Evolutionary conservation across 176 grass and related monocot genomes (phyloP).

Genomic region (Lolium multiflorum): DNA sequence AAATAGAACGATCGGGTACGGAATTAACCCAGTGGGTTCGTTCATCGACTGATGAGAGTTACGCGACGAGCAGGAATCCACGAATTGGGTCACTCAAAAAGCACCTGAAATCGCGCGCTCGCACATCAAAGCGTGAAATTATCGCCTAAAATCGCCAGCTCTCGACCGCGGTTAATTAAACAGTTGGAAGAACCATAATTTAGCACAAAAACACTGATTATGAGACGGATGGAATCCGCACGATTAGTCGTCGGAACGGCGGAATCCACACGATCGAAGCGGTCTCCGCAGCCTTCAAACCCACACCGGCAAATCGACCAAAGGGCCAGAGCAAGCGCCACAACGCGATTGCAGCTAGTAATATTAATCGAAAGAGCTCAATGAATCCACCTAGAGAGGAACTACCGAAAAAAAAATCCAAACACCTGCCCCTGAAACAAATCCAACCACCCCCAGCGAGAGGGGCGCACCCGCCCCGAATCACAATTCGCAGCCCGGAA

Average conservation of each 20-base stretch:
- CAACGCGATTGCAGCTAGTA: background rate
- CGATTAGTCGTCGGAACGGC: background rate
- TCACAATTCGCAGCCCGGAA: slow-evolving; percentile 22
- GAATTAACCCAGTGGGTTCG: slow-evolving; percentile 8
- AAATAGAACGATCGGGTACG: background rate
- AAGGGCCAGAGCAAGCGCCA: background rate
- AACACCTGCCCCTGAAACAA: slow-evolving; percentile 22
- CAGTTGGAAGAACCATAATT: slow-evolving; percentile 24
- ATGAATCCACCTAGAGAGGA: background rate
- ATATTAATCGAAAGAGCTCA: slow-evolving; percentile 32
- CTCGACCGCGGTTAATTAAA: slow-evolving; percentile 19
- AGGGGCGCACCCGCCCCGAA: background rate
- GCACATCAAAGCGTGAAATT: slow-evolving; percentile 14
- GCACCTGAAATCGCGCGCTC: background rate
- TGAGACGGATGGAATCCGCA: slow-evolving; percentile 13
- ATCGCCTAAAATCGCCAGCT: background rate
- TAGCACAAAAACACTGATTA: background rate
- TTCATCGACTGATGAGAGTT: slow-evolving; percentile 15
- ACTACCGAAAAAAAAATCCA: background rate
- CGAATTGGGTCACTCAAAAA: background rate
- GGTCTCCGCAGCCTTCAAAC: too few species aligned
- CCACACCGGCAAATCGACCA: too few species aligned
- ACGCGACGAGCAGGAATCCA: background rate
- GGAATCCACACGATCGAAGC: slow-evolving; percentile 4
- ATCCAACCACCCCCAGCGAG: slow-evolving; percentile 19